phyloP scores from a whole-genome alignment of 1,284 basidiomycete species.

The Malassezia pachydermatis region DNA sequence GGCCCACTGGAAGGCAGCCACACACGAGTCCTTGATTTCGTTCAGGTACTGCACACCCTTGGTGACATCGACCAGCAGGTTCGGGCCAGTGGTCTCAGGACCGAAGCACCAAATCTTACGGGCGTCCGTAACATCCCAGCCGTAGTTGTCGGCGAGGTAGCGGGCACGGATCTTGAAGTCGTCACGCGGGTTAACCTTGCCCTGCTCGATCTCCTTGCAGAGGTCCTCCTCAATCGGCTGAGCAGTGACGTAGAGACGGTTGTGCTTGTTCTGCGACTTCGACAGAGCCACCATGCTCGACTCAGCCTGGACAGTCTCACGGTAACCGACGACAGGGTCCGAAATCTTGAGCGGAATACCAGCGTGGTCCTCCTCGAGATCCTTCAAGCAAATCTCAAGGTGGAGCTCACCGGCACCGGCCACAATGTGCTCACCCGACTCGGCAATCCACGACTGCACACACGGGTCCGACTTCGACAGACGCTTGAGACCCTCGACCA shows the following conservation, averaged over 20 bases:
- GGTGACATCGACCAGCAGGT: slow-evolving; percentile 92
- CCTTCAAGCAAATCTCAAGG: slow-evolving; percentile 98
- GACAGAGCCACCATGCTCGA: slow-evolving; percentile 92
- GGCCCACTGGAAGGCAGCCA: slow-evolving; percentile 99
- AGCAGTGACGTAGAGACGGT: slow-evolving; percentile 90
- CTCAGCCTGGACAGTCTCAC: slow-evolving; percentile 94
- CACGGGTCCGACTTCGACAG: slow-evolving; percentile 99
- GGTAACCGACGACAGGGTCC: slow-evolving; percentile 94
- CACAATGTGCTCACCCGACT: slow-evolving; percentile 95
- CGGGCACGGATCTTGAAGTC: slow-evolving; percentile 96
- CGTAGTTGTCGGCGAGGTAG: slow-evolving; percentile 86
- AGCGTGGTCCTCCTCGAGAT: slow-evolving; percentile 98
- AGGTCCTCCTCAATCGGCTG: slow-evolving; percentile 88
- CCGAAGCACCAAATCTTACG: slow-evolving; percentile 99
- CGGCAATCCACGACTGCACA: slow-evolving; percentile 87
- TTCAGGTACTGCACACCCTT: slow-evolving; percentile 71
- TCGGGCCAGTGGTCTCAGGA: slow-evolving; percentile 93
- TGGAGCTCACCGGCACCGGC: slow-evolving; percentile 99
- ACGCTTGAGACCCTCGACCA: slow-evolving; percentile 99
- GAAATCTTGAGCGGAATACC: slow-evolving; percentile 98
- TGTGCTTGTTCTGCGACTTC: slow-evolving; percentile 99
- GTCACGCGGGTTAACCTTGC: slow-evolving; percentile 79
- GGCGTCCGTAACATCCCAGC: slow-evolving; percentile 98
- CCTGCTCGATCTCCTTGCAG: slow-evolving; percentile 79
- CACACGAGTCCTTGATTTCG: slow-evolving; percentile 99